Conservation (phyloP, 805 yeast genomes). For the Lipomyces spencermartinsiae region DNA sequence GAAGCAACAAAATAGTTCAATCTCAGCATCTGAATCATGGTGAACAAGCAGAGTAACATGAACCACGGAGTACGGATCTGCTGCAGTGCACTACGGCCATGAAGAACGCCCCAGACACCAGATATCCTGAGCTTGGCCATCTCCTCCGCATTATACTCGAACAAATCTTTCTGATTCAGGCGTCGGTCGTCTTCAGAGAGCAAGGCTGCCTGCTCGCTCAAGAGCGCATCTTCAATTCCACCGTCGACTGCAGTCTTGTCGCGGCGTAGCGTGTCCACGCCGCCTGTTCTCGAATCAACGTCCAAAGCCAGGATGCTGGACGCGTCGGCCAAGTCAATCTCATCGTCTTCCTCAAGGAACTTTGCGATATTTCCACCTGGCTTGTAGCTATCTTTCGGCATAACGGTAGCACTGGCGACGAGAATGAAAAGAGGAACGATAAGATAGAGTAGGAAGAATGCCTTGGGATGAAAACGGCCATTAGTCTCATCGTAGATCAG, state of each 20-base stretch:
- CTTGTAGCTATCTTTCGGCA: conserved; percentile 81
- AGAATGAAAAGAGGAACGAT: conserved; percentile 80
- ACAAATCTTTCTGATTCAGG: conserved; percentile 16
- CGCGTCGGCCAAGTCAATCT: conserved; percentile 61
- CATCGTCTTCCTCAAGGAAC: conserved; percentile 68
- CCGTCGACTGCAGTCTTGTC: conserved; percentile 13
- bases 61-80: conserved; percentile 74
- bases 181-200: conserved; percentile 9
- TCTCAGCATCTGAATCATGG: conserved; percentile 88
- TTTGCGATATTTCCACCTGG: conserved; percentile 63
- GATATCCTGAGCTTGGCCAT: conserved; percentile 41
- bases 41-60: conserved; percentile 73
- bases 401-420: conserved; percentile 72
- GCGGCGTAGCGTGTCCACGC: conserved; percentile 12
- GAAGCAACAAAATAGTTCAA: conserved; percentile 94
- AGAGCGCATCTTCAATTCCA: neutral
- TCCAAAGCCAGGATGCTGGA: conserved; percentile 49
- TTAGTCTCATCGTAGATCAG: conserved; percentile 58
- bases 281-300: conserved; percentile 34
- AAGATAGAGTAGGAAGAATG: conserved; percentile 71
- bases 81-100: conserved; percentile 58
- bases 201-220: conserved; percentile 14
- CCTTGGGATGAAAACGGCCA: conserved; percentile 52
- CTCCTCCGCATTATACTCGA: conserved; percentile 35
- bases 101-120: conserved; percentile 80